phyloP scores from a whole-genome alignment of 176 grass and related monocot genomes.

The Rhynchospora tenuis region DNA sequence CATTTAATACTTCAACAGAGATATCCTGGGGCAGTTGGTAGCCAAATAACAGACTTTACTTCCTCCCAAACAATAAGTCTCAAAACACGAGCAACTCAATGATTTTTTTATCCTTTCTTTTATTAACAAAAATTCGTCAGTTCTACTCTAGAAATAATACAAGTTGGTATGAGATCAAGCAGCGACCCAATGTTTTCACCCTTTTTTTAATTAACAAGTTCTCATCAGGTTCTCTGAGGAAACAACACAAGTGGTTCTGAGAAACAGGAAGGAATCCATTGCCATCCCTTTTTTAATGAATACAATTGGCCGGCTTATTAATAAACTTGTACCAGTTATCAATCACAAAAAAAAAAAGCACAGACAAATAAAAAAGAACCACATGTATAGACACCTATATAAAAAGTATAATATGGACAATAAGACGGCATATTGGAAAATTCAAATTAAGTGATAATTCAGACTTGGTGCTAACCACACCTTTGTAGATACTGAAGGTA shows the following conservation, averaged over 20 bases:
- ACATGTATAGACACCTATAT: background rate
- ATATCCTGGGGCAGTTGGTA: constrained; percentile 14
- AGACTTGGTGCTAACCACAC: background rate
- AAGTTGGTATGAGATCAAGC: background rate
- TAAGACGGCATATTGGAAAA: background rate
- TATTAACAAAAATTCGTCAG: background rate
- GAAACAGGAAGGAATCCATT: background rate
- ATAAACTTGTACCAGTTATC: background rate
- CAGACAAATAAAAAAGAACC: background rate
- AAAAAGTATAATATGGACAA: background rate
- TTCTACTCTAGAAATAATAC: background rate
- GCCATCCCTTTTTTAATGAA: background rate
- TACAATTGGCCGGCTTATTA: background rate
- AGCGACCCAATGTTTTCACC: background rate
- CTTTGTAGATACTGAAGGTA: background rate
- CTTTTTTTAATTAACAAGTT: background rate
- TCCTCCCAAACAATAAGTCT: constrained; percentile 2
- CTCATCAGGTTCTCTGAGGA: background rate
- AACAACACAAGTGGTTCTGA: background rate
- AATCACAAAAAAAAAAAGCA: background rate
- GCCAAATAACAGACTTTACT: constrained; percentile 22
- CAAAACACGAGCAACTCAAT: constrained; percentile 2
- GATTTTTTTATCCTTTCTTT: background rate
- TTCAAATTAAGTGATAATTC: background rate
- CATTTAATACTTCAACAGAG: constrained; percentile 19